Conservation (phyloP, 306 rosid genomes). For the Ceratonia siliqua region DNA sequence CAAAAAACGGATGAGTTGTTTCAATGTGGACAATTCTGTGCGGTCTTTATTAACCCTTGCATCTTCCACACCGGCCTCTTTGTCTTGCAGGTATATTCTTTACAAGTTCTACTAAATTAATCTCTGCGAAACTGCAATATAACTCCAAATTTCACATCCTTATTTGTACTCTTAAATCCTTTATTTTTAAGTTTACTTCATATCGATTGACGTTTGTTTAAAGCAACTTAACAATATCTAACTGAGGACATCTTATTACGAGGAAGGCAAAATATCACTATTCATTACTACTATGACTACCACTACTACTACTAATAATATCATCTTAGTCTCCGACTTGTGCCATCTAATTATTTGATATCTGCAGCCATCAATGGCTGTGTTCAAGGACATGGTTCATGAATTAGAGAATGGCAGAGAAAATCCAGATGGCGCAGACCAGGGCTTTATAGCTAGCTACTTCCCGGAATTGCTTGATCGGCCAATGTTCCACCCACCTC, state of each 20-base stretch:
- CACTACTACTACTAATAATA: neutral
- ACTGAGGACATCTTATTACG: neutral
- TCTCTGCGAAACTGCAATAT: neutral
- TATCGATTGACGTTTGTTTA: neutral
- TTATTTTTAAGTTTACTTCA: neutral
- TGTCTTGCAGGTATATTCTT: conserved; percentile 58
- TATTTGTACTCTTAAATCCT: neutral
- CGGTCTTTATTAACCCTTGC: conserved; percentile 83
- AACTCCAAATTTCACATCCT: neutral
- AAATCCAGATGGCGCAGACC: conserved; percentile 97
- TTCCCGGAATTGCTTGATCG: conserved; percentile 82
- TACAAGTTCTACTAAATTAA: no score
- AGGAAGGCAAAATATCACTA: neutral
- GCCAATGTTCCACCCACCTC: conserved; percentile 80
- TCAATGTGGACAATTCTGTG: conserved; percentile 84
- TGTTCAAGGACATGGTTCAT: conserved; percentile 80
- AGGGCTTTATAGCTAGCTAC: conserved; percentile 88
- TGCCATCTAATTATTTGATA: conserved; percentile 11
- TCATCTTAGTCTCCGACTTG: neutral
- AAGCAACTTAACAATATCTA: neutral
- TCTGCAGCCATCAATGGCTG: conserved; percentile 76
- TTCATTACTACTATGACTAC: no score
- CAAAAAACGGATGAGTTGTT: conserved; percentile 72
- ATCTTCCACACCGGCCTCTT: conserved; percentile 86
- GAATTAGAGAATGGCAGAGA: conserved; percentile 69